Base-by-base conservation (phyloP, 2,329 filamentous ascomycete genomes). In the Plenodomus biglobosus region DNA sequence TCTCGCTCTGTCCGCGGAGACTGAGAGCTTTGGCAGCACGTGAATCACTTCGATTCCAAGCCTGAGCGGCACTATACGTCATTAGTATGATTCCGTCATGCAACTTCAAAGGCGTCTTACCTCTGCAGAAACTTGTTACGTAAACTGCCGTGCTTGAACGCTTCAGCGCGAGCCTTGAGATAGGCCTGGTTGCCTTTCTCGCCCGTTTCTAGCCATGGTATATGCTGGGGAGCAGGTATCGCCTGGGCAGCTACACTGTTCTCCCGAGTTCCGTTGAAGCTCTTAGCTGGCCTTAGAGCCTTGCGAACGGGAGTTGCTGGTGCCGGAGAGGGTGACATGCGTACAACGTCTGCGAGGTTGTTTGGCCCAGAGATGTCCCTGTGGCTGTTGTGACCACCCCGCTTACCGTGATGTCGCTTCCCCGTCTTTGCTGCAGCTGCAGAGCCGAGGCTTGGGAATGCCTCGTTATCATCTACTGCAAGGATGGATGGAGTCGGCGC, bases 31-130 rank as follows among this genome's bases (percentile, higher is more conserved):
- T 97, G 52, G 94, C 94, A 16, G 94, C 92, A 53, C 94, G 86
- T 35, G 94, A 92, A 71, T 99, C 94, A 65, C 96, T 97, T 48
- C 94, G 88, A 70, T 97, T 96, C 92, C 94, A 99, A 18, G 94
- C 94, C 80, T 97, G 92, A 8, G 92, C 92, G 58, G 94, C 94
- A 72, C 92, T 95, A 55, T 50, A 32, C 27, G 40, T 20, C 34
- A 41, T 58, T 34, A 59, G 57, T n/a, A 52, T 30, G 24, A 22
- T 37, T 48, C 17, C 13, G 2, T 18, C 32, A 18, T 13, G 16
- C 13, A 8, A 36, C 22, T 5, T 10, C 30, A n/a, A 17, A 34
- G 17, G 16, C 27, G 2, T 17, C 38, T 40, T 59, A 92, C 90
- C 90, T 96, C 73, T 96, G 92, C 45, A 99, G 75, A 64, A 97